Evolutionary conservation across 352 stramenopile species (phyloP).

Genomic region (Pythium volutum): DNA sequence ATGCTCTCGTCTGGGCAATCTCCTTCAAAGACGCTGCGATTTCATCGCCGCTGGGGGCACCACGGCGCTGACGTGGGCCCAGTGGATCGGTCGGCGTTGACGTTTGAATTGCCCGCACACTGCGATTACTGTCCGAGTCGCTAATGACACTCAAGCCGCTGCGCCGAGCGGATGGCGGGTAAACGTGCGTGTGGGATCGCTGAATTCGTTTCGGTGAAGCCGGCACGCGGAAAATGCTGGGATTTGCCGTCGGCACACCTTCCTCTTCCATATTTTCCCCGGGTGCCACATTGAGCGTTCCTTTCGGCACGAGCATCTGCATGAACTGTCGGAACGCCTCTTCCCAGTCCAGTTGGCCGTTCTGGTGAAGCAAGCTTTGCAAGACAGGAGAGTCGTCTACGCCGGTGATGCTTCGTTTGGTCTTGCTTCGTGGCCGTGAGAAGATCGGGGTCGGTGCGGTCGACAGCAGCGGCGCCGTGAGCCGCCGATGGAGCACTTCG

Average conservation of each 20-base stretch:
- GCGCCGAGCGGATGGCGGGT: background rate
- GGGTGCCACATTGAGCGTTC: slow-evolving; percentile 1
- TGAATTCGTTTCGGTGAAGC: background rate
- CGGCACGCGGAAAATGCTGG: too few species aligned
- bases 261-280: background rate
- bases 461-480: slow-evolving; percentile 12
- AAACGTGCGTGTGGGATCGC: background rate
- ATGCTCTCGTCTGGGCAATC: background rate
- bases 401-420: background rate
- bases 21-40: background rate
- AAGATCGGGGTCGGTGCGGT: slow-evolving; percentile 2
- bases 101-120: background rate
- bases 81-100: background rate
- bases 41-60: background rate
- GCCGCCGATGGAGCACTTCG: slow-evolving; percentile 17
- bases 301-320: slow-evolving; percentile 42
- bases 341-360: slow-evolving; percentile 32
- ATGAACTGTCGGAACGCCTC: slow-evolving; percentile 46
- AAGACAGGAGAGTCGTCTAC: slow-evolving; percentile 4
- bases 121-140: background rate
- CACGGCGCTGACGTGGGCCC: background rate
- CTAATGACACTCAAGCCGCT: background rate
- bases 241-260: background rate
- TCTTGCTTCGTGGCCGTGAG: background rate
- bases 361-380: slow-evolving; percentile 16